These are phyloP conservation scores for Linanthus parryae DNA, from an alignment of 148 eudicot species.

Conservation along the genomic window DNA sequence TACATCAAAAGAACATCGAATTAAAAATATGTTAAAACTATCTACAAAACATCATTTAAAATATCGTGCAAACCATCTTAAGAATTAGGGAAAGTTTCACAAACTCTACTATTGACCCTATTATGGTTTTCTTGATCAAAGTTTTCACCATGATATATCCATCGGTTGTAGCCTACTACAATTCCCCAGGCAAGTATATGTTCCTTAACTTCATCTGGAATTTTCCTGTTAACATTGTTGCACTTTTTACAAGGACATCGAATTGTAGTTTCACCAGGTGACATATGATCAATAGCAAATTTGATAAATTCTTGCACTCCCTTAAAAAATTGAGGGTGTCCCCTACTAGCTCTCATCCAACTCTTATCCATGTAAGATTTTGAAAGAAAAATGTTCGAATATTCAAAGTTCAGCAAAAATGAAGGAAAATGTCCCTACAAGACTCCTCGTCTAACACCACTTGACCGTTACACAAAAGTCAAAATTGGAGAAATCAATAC, in stretches of 20 bases:
- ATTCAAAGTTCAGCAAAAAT: neutral
- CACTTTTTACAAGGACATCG: neutral
- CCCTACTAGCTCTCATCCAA: neutral
- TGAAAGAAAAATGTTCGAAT: neutral
- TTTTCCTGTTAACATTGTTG: neutral
- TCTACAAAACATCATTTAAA: no score
- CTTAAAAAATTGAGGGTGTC: neutral
- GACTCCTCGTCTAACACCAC: no score
- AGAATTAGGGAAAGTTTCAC: no score
- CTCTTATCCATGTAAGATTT: constrained; percentile 9
- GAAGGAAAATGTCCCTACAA: no score
- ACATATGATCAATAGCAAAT: neutral
- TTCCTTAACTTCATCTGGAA: neutral
- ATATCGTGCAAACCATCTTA: no score
- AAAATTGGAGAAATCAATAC: no score
- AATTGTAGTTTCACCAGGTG: constrained; percentile 3
- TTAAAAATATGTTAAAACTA: no score
- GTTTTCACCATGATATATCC: constrained; percentile 1
- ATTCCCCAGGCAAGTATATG: neutral
- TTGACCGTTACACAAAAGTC: no score
- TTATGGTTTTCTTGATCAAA: neutral
- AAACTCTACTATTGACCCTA: no score
- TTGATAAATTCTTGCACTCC: neutral
- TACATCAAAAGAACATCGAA: no score
- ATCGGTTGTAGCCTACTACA: neutral